Conservation (phyloP, 1,139 yeast species). For the Geotrichum bryndzae region DNA sequence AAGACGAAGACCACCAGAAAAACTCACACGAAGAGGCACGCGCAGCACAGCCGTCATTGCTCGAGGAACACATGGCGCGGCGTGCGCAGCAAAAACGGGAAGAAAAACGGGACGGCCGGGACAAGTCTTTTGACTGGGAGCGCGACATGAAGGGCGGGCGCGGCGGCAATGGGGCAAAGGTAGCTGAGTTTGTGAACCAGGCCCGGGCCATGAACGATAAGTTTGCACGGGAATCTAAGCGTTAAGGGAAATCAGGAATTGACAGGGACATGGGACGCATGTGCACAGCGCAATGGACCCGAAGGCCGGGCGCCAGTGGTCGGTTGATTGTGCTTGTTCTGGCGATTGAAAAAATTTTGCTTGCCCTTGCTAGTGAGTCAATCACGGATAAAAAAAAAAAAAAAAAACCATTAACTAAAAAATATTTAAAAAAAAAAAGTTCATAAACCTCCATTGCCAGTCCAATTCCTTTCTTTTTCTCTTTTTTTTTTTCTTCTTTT, state of each 20-base stretch:
- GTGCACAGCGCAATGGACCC: neutral
- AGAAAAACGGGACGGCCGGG: neutral
- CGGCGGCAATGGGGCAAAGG: conserved; percentile 2
- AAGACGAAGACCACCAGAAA: neutral
- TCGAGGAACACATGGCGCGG: conserved; percentile 18
- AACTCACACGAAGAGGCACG: conserved; percentile 3
- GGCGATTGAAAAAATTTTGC: neutral
- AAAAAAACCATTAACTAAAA: neutral
- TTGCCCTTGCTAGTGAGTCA: conserved; percentile 1
- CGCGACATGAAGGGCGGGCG: conserved; percentile 15
- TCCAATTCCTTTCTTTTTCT: conserved; percentile 1
- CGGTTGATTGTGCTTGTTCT: neutral
- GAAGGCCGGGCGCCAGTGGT: neutral
- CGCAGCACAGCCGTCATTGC: conserved; percentile 8
- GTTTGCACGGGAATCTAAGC: conserved; percentile 5
- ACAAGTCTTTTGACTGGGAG: conserved; percentile 12
- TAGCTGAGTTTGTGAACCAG: conserved; percentile 16
- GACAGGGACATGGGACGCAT: neutral
- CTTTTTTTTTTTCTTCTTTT: conserved; percentile 3
- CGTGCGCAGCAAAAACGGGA: conserved; percentile 12
- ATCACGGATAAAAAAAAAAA: conserved; percentile 1
- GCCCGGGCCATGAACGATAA: conserved; percentile 14
- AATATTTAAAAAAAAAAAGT: neutral
- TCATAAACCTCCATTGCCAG: conserved; percentile 2
- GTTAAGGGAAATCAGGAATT: neutral